Evolutionary conservation across 305 asterid genomes (phyloP), one percentile per base, ranked within the genome.

Genomic region (Withania somnifera): DNA sequence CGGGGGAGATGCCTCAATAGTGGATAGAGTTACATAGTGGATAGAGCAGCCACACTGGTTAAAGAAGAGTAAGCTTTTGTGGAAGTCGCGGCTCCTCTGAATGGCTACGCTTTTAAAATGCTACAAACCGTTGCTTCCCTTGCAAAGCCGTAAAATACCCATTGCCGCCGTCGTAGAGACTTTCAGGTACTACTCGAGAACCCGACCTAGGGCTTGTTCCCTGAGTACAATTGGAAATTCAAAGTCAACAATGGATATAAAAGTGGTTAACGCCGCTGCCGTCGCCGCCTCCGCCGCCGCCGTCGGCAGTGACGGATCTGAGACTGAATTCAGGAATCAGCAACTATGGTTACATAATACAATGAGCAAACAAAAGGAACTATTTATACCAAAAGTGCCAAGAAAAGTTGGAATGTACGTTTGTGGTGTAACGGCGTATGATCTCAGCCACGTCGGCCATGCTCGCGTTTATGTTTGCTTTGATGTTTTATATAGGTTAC

Each of bases 381-480:
- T 91, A 92, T 92, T 96, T 81, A 91, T 91, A 83, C 97, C 99
- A n/a, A 91, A 90, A 83, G 83, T 90, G 45, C 86, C 91, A 26
- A 95, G 98, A 58, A 89, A 86, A 90, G 98, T 94, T 10, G 97
- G 99, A 78, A 96, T 96, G 98, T 95, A 94, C 83, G 99, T 95
- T 17, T 95, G 99, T 67, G 99, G 99, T 58, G 96, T 95, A 81
- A 95, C 99, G 11, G 97, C 97, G 0, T 95, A 95, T 88, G 99
- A 95, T 90, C 94, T 95, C 85, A 95, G 99, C 88, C 99, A 95
- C 92, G 92, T 95, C 79, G 99, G 99, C 7, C 98, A 95, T 80
- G 98, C 98, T 78, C 97, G 99, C 10, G 99, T 94, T 82, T 95
- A 95, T 83, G 98, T 94, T 82, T 90, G 91, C 77, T 96, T 96